Percentiles rank a stretch among this genome's conserved stretches.
These are phyloP conservation scores for Diplodia intermedia DNA, from an alignment of 2,329 filamentous ascomycete genomes.

Conservation along the genomic window DNA sequence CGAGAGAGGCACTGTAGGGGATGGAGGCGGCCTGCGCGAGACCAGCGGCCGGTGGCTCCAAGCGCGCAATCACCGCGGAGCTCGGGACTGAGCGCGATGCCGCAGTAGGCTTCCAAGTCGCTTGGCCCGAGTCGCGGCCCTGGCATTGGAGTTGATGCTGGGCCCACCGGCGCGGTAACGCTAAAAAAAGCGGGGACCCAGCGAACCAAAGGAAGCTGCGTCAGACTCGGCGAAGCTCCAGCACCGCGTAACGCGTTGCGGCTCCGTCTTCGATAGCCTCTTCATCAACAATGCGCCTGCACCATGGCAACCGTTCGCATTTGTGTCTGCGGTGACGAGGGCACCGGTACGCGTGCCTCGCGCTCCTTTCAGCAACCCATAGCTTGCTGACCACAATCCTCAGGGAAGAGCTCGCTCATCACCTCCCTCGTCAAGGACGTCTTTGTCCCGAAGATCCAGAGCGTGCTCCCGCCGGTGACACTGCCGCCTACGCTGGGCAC, in stretches of 20 bases:
- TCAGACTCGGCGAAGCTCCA: slow-evolving; percentile 20
- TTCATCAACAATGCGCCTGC: slow-evolving; percentile 33
- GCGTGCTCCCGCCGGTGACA: slow-evolving; percentile 91
- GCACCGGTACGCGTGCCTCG: slow-evolving; percentile 65
- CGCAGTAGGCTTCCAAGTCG: not conserved
- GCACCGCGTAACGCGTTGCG: slow-evolving; percentile 3
- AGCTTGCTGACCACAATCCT: slow-evolving; percentile 32
- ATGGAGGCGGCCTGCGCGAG: not conserved
- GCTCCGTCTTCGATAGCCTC: slow-evolving; percentile 6
- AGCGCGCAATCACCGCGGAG: slow-evolving; percentile 18
- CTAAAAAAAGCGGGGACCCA: slow-evolving; percentile 20
- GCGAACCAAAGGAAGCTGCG: not conserved
- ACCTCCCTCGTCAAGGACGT: slow-evolving; percentile 96
- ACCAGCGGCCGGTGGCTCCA: slow-evolving; percentile 1
- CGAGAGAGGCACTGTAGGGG: slow-evolving; percentile 1
- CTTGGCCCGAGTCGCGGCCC: slow-evolving; percentile 28
- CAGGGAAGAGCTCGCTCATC: slow-evolving; percentile 66
- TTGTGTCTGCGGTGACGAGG: slow-evolving; percentile 95
- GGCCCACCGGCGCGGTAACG: slow-evolving; percentile 14
- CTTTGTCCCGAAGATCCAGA: slow-evolving; percentile 95
- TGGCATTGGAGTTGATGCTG: slow-evolving; percentile 24
- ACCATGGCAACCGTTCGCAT: slow-evolving; percentile 68
- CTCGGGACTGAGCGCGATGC: slow-evolving; percentile 22
- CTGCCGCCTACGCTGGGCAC: slow-evolving; percentile 92
- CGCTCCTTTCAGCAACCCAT: not conserved